Base-by-base conservation (phyloP, 2,329 filamentous ascomycete species). In the Ceratocystis eucalypticola region DNA sequence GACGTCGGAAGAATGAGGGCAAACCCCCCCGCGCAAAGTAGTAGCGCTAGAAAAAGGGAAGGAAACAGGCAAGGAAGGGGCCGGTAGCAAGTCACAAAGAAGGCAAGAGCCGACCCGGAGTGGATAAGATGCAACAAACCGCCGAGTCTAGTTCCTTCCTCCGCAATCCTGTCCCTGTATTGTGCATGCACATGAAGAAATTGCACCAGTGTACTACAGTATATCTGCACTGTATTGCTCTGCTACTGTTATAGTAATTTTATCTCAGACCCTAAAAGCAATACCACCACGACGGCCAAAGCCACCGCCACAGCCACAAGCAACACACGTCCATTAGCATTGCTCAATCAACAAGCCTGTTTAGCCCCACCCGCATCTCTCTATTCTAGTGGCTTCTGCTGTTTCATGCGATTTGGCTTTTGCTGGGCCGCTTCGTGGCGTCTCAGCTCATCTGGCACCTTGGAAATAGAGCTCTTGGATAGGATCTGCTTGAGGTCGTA, bases 401-500 rank as follows among this genome's bases (percentile, higher is more conserved):
- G 33, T 69, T 71, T 30, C 65, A 72, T 37, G 75, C 76, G 73
- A 64, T 76, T 77, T 1, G 86, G 86, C 75, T 88, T 93, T 72
- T 91, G 88, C 77, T 96, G 91, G n/a, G 92, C 89, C 1, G 89
- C 88, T 76, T 96, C 91, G 73, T 96, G 92, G 71, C 92, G 87
- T 73, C 88, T 82, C 70, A 97, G 76, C 76, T 97, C 94, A 70
- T 99, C 94, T 0, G 94, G 92, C 30, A 99, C 88, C 73, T 89
- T 88, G 1, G 88, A 92, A 25, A 96, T 90, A 10, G 84, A 81
- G 69, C 89, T 94, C 83, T 97, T 97, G 72, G 84, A 87, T 41
- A 99, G 84, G 84, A 99, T 97, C 79, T 96, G 91, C 77, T 91
- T 93, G 69, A 99, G 79, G 74, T 99, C 94, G 75, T 96, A 96